phyloP scores from a whole-genome alignment of 1,284 basidiomycete species.

The Cystobasidium pallidum region DNA sequence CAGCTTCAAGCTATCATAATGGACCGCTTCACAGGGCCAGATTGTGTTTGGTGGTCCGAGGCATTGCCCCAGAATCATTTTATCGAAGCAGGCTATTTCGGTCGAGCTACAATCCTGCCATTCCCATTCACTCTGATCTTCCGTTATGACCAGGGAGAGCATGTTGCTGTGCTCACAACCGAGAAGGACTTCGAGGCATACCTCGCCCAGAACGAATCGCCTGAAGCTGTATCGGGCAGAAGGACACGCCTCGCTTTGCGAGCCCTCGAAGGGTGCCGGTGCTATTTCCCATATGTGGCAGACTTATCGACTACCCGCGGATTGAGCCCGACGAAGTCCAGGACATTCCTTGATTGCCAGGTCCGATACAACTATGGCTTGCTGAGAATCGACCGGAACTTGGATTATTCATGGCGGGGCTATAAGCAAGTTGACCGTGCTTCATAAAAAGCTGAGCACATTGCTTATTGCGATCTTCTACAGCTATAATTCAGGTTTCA shows the following conservation, averaged over 20 bases:
- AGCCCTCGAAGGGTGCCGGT: slow-evolving; percentile 66
- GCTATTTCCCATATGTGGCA: slow-evolving; percentile 21
- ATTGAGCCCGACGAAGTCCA: background rate
- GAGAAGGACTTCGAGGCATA: slow-evolving; percentile 66
- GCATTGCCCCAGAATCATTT: slow-evolving; percentile 53
- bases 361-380: slow-evolving; percentile 61
- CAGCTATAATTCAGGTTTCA: slow-evolving; percentile 69
- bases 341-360: slow-evolving; percentile 49
- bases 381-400: slow-evolving; percentile 65
- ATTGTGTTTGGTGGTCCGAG: slow-evolving; percentile 66
- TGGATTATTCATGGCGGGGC: slow-evolving; percentile 65
- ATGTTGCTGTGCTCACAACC: slow-evolving; percentile 61
- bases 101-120: slow-evolving; percentile 76
- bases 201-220: slow-evolving; percentile 67
- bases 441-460: background rate
- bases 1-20: slow-evolving; percentile 60
- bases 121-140: slow-evolving; percentile 75
- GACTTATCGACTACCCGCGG: background rate
- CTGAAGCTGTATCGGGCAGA: slow-evolving; percentile 63
- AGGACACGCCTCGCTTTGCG: slow-evolving; percentile 69
- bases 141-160: slow-evolving; percentile 68
- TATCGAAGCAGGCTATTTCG: slow-evolving; percentile 65
- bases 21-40: slow-evolving; percentile 66
- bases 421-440: slow-evolving; percentile 56
- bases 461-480: background rate